phyloP scores from a whole-genome alignment of 768 basidiomycete genomes.

The Pleurotus eryngii region DNA sequence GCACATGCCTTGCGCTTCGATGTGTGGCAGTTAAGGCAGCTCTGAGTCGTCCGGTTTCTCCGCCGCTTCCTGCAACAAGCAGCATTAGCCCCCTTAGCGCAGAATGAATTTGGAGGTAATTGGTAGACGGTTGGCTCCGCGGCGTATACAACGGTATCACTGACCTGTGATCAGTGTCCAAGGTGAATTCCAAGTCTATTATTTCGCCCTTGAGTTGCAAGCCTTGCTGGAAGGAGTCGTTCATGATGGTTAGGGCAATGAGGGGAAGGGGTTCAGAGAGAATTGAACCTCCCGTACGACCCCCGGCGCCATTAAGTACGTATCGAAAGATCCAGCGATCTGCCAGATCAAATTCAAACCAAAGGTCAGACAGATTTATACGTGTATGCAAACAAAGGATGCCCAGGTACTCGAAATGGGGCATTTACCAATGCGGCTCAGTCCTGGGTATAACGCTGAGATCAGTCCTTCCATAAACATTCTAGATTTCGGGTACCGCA shows the following conservation, averaged over 20 bases:
- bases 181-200: conserved; percentile 73
- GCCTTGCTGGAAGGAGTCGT: conserved; percentile 47
- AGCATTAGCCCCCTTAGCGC: conserved; percentile 44
- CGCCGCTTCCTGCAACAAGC: conserved; percentile 67
- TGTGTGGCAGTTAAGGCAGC: conserved; percentile 87
- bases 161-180: conserved; percentile 67
- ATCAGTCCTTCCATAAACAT: conserved; percentile 3
- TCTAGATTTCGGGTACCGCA: conserved; percentile 5
- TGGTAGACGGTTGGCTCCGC: conserved; percentile 12
- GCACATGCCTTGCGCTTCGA: conserved; percentile 82
- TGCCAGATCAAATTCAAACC: conserved; percentile 42
- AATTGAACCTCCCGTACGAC: conserved; percentile 48
- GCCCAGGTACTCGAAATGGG: conserved; percentile 7
- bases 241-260: conserved; percentile 48
- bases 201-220: conserved; percentile 72
- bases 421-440: conserved; percentile 1
- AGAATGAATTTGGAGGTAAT: conserved; percentile 48
- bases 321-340: conserved; percentile 27
- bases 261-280: conserved; percentile 46
- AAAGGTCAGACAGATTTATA: conserved; percentile 21
- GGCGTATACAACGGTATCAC: conserved; percentile 19
- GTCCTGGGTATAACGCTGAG: not conserved
- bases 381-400: conserved; percentile 9
- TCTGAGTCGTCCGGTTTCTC: conserved; percentile 89
- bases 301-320: conserved; percentile 63